These are phyloP conservation scores for Vanrija pseudolonga DNA, from an alignment of 1,284 basidiomycete genomes.

Conservation along the genomic window DNA sequence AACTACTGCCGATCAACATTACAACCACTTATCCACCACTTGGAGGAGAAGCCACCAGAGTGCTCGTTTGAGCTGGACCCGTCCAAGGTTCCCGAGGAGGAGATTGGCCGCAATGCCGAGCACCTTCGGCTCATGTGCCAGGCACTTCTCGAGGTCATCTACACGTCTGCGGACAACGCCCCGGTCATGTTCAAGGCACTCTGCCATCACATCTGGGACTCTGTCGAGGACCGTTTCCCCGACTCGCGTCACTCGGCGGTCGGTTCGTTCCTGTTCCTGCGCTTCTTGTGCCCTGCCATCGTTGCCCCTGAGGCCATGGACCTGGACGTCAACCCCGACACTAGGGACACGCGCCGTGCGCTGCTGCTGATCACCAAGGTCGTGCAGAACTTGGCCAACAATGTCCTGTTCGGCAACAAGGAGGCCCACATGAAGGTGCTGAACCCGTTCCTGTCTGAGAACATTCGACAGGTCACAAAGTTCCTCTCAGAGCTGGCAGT, in stretches of 20 bases:
- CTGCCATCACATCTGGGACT: slow-evolving; percentile 74
- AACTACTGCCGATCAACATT: slow-evolving; percentile 76
- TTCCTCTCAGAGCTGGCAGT: slow-evolving; percentile 76
- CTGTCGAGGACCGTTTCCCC: slow-evolving; percentile 76
- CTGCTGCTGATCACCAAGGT: slow-evolving; percentile 84
- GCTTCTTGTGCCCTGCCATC: slow-evolving; percentile 70
- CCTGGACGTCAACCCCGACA: slow-evolving; percentile 67
- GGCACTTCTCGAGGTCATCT: slow-evolving; percentile 71
- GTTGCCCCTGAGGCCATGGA: slow-evolving; percentile 81
- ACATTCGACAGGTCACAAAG: slow-evolving; percentile 73
- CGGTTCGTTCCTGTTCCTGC: slow-evolving; percentile 85
- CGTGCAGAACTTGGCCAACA: slow-evolving; percentile 87
- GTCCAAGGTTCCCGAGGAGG: slow-evolving; percentile 57
- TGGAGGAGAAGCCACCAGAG: slow-evolving; percentile 67
- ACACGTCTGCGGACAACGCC: slow-evolving; percentile 64
- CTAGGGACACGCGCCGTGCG: slow-evolving; percentile 63
- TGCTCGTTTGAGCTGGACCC: slow-evolving; percentile 78
- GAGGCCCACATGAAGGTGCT: slow-evolving; percentile 71
- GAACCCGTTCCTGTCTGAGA: slow-evolving; percentile 71
- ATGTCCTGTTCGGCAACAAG: slow-evolving; percentile 85
- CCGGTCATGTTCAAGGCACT: slow-evolving; percentile 83
- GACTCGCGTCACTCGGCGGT: slow-evolving; percentile 79
- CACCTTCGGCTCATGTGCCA: slow-evolving; percentile 71
- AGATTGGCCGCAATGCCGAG: slow-evolving; percentile 64
- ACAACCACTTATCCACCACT: slow-evolving; percentile 67